A percentile compares a stretch with the other conserved stretches of the same genome.
phyloP scores from a whole-genome alignment of 2,329 filamentous ascomycete genomes.

The Anisogramma anomala region DNA sequence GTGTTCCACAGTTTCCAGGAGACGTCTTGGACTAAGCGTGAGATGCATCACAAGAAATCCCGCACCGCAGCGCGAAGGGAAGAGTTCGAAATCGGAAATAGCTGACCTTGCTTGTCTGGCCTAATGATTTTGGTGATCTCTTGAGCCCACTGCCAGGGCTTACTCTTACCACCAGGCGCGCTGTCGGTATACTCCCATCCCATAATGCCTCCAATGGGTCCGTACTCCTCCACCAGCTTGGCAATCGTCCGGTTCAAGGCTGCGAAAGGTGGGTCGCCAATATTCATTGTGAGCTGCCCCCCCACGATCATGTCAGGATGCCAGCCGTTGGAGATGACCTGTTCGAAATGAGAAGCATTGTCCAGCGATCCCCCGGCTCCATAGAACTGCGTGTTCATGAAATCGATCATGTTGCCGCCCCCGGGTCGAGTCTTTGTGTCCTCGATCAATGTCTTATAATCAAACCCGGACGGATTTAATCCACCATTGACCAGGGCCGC shows the following conservation, averaged over 20 bases:
- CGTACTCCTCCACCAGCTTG: conserved; percentile 38
- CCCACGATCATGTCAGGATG: conserved; percentile 61
- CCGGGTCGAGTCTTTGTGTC: conserved; percentile 35
- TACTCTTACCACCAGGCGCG: conserved; percentile 47
- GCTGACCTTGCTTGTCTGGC: conserved; percentile 13
- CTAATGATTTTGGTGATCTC: conserved; percentile 44
- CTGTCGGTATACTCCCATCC: conserved; percentile 95
- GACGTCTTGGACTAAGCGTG: too few species aligned
- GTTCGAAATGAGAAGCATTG: conserved; percentile 36
- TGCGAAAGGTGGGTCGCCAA: conserved; percentile 37
- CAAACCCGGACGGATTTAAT: conserved; percentile 73
- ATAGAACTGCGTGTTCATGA: conserved; percentile 92
- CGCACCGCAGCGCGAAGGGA: too few species aligned
- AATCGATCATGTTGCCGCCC: conserved; percentile 46
- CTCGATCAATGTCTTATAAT: conserved; percentile 63
- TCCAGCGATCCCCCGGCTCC: conserved; percentile 65
- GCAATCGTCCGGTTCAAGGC: conserved; percentile 33
- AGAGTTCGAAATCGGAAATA: too few species aligned
- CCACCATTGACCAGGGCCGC: conserved; percentile 46
- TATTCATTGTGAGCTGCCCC: conserved; percentile 71
- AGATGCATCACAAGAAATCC: too few species aligned
- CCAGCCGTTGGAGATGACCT: conserved; percentile 54
- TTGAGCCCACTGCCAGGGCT: conserved; percentile 69
- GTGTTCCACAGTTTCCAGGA: too few species aligned
- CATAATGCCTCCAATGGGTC: conserved; percentile 75